These are phyloP conservation scores for Apiospora hydei DNA, from an alignment of 2,329 filamentous ascomycete genomes.

Conservation along the genomic window DNA sequence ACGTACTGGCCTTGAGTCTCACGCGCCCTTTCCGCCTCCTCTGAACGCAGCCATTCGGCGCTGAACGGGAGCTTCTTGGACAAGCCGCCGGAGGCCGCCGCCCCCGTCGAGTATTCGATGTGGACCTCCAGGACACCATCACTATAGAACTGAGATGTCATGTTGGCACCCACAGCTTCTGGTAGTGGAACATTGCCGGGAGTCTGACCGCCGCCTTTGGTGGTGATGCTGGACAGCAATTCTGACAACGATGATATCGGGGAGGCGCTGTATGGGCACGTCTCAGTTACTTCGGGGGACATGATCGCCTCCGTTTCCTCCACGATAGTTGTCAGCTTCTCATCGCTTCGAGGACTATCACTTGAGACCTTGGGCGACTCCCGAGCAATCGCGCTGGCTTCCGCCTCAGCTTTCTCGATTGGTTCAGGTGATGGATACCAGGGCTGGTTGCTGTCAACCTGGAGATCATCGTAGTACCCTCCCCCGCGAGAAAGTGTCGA, in stretches of 20 bases:
- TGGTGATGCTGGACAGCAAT: not conserved
- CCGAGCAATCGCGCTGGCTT: too few relatives aligned
- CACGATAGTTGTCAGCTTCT: not conserved
- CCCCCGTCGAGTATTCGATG: slow-evolving; percentile 28
- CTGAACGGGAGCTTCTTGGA: not conserved
- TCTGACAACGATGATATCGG: not conserved
- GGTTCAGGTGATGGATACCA: too few relatives aligned
- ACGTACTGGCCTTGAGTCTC: not conserved
- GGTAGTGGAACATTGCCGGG: not conserved
- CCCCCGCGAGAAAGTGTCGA: slow-evolving; percentile 23
- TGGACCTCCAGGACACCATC: slow-evolving; percentile 29
- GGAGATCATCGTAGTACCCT: not conserved
- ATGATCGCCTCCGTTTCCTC: too few relatives aligned
- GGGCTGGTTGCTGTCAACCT: too few relatives aligned
- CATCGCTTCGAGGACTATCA: not conserved
- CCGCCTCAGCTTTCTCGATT: not conserved
- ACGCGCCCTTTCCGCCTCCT: not conserved
- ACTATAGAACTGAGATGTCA: slow-evolving; percentile 27
- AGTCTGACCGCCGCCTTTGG: not conserved
- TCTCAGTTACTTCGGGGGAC: not conserved
- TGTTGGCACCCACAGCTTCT: slow-evolving; percentile 9
- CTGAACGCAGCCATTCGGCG: not conserved
- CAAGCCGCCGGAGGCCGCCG: not conserved
- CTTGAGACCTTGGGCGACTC: not conserved
- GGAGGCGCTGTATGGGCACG: not conserved